phyloP scores from a whole-genome alignment of 495 filamentous ascomycete species.

The Hypoxylon intermedium region DNA sequence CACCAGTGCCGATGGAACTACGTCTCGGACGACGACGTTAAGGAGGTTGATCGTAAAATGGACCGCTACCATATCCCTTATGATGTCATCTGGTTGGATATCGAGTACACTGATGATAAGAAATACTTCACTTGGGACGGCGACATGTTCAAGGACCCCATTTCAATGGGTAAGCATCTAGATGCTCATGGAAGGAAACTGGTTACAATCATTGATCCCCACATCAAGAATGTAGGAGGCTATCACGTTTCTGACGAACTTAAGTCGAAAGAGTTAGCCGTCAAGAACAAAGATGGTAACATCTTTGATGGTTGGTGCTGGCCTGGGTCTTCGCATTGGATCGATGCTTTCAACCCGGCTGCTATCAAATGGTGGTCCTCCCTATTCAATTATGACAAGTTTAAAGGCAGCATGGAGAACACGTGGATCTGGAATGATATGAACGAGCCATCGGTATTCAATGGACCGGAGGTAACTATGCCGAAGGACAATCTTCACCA shows the following conservation, averaged over 20 bases:
- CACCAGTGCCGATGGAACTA: slow-evolving; percentile 99
- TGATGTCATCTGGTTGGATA: slow-evolving; percentile 98
- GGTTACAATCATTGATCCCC: slow-evolving; percentile 93
- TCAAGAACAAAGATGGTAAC: slow-evolving; percentile 87
- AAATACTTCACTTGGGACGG: slow-evolving; percentile 98
- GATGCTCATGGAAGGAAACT: slow-evolving; percentile 85
- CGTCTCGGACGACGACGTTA: slow-evolving; percentile 93
- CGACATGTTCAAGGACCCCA: slow-evolving; percentile 82
- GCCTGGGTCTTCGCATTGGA: slow-evolving; percentile 95
- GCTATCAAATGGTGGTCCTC: slow-evolving; percentile 86
- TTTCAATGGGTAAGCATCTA: slow-evolving; percentile 85
- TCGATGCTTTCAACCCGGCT: slow-evolving; percentile 91
- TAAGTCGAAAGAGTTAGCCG: slow-evolving; percentile 79
- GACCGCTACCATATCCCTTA: slow-evolving; percentile 94
- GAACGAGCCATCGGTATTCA: slow-evolving; percentile 99
- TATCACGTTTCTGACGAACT: slow-evolving; percentile 81
- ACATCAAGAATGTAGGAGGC: slow-evolving; percentile 88
- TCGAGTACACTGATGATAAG: slow-evolving; percentile 94
- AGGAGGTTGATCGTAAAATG: slow-evolving; percentile 93
- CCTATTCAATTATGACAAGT: slow-evolving; percentile 85
- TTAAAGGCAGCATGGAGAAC: slow-evolving; percentile 82
- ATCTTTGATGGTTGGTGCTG: slow-evolving; percentile 97
- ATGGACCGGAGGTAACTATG: slow-evolving; percentile 96
- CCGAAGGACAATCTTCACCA: slow-evolving; percentile 95
- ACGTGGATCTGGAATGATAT: slow-evolving; percentile 99